Base-by-base conservation (phyloP, 2,329 filamentous ascomycete genomes). In the Calonectria henricotiae region DNA sequence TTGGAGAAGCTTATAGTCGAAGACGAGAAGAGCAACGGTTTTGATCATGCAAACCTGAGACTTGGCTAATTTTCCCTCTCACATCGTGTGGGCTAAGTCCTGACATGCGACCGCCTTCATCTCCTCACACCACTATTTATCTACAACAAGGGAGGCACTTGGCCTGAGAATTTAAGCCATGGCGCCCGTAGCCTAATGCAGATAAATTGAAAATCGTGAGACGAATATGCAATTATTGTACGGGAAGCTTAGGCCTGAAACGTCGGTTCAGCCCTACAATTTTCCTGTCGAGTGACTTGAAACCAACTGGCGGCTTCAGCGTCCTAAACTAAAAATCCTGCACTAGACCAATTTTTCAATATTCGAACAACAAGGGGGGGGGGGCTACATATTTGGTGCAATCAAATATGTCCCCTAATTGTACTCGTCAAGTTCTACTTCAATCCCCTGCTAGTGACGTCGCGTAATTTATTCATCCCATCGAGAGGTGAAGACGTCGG, bases 181-280 rank as follows among this genome's bases (percentile, higher is more conserved):
- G 15, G 17, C 55, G 61, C 15, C 44, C 20, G 30, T 35, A 37
- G 55, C 23, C 35, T n/a, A 64, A 46, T 7, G 5, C 46, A 51
- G 25, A 43, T 65, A 65, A 20, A 41, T 54, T 32, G 27, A 49
- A 63, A n/a, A 49, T 49, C 35, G 30, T 39, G 61, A 25, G 25
- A 37, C 30, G 11, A 63, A 49, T 27, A 30, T 11, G 20, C 13
- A 47, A 9, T 51, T 9, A 7, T 30, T 30, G 44, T 47, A 65
- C 55, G 17, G 32, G 23, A 17, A 5, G 9, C 15, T 9, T 3
- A 11, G 11, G 8, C 23, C 11, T 65, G 62, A 65, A 65, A 65
- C 62, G 41, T 55, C 47, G 35, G 62, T 25, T 54, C 47, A 65
- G 62, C 62, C 62, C 62, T 65, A 65, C 27, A 65, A 65, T 43